Percentiles rank a stretch among this genome's conserved stretches.
Conservation (phyloP, 108 stramenopile species). For the Seminavis robusta region DNA sequence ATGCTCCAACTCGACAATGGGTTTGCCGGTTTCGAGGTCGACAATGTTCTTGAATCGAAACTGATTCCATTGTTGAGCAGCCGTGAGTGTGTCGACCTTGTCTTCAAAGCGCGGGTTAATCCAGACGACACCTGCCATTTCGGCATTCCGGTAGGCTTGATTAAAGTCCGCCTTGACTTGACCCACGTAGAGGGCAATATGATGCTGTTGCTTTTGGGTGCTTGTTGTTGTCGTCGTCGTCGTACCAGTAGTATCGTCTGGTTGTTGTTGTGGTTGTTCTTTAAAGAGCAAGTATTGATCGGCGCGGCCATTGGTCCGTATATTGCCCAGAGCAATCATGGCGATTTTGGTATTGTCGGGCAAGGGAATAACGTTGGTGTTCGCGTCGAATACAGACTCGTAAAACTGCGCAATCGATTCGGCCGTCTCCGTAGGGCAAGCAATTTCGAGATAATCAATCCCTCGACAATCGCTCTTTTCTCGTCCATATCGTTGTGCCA, state of each 20-base stretch:
- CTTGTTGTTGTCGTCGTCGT: not conserved
- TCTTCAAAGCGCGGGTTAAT: conserved; percentile 49
- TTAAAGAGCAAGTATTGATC: conserved; percentile 43
- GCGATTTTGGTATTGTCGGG: conserved; percentile 15
- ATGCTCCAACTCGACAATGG: conserved; percentile 57
- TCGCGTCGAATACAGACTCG: conserved; percentile 45
- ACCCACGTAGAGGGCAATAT: conserved; percentile 51
- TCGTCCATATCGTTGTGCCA: no score
- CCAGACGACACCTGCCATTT: conserved; percentile 33
- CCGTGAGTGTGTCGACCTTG: conserved; percentile 15
- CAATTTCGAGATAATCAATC: conserved; percentile 51
- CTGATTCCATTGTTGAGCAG: conserved; percentile 32
- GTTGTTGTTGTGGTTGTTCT: conserved; percentile 12
- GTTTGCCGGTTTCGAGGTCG: conserved; percentile 43
- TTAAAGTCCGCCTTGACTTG: conserved; percentile 32
- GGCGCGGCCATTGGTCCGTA: conserved; percentile 28
- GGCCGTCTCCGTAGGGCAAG: conserved; percentile 27
- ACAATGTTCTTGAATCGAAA: conserved; percentile 68
- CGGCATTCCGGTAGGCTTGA: conserved; percentile 31
- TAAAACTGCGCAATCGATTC: conserved; percentile 48
- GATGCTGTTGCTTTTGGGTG: conserved; percentile 33
- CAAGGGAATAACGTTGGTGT: conserved; percentile 28
- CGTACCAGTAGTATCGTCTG: no score
- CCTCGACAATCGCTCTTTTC: conserved; percentile 35
- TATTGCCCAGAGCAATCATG: conserved; percentile 46